Conservation (phyloP, 345 rosid species). For the Rhodomyrtus tomentosa region DNA sequence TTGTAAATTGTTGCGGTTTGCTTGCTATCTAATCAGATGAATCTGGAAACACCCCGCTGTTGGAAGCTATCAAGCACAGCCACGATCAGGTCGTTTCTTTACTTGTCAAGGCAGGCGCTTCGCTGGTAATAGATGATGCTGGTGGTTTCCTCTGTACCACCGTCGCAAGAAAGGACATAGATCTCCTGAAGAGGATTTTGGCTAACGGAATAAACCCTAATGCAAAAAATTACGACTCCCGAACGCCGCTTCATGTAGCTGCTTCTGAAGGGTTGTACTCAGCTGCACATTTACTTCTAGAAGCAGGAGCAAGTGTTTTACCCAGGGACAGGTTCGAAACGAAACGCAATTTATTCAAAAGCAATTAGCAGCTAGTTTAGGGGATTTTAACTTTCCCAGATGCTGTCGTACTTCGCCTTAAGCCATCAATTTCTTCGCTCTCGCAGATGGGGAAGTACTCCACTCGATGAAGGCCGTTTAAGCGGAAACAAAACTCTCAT, state of each 20-base stretch:
- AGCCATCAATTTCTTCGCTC: neutral
- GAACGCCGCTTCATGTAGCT: conserved; percentile 80
- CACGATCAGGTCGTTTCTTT: conserved; percentile 46
- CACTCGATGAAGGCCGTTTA: conserved; percentile 48
- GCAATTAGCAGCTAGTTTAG: neutral
- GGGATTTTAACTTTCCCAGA: neutral
- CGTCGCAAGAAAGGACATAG: conserved; percentile 44
- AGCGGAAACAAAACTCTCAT: conserved; percentile 51
- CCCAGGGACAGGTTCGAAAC: conserved; percentile 52
- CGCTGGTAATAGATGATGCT: conserved; percentile 38
- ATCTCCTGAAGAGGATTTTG: conserved; percentile 48
- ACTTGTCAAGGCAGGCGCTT: conserved; percentile 55
- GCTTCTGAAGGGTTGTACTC: conserved; percentile 53
- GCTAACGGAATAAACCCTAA: conserved; percentile 55
- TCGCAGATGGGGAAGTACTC: conserved; percentile 77
- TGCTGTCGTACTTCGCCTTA: no score
- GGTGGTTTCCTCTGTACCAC: conserved; percentile 56
- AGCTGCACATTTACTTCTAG: conserved; percentile 36
- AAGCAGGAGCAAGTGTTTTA: conserved; percentile 64
- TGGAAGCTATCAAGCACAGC: conserved; percentile 72
- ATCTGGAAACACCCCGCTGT: conserved; percentile 59
- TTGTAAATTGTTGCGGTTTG: neutral
- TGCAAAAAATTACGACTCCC: conserved; percentile 54
- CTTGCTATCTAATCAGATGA: conserved; percentile 25
- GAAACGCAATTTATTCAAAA: neutral